Evolutionary conservation across 73 alveolate species (phyloP).

Genomic region (Paramecium biaurelia): DNA sequence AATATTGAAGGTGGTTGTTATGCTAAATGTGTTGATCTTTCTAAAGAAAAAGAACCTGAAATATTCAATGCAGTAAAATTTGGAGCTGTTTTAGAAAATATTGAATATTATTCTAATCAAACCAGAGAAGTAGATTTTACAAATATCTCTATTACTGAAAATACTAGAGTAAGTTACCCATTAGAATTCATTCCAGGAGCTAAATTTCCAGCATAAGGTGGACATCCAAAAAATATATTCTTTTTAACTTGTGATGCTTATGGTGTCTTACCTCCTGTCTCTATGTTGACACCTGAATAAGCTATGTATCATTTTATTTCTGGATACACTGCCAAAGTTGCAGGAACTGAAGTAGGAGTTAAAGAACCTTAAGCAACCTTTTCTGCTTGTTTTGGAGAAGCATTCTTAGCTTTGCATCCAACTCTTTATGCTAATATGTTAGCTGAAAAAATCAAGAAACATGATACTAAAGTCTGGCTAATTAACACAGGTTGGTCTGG

Average conservation of each 20-base stretch:
- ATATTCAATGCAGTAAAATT: constrained; percentile 86
- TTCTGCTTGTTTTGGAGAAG: constrained; percentile 99
- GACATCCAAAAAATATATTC: constrained; percentile 95
- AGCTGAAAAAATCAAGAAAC: constrained; percentile 84
- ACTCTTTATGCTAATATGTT: constrained; percentile 92
- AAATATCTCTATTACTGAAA: constrained; percentile 81
- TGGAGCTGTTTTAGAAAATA: constrained; percentile 87
- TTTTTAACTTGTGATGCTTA: constrained; percentile 96
- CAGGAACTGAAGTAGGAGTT: constrained; percentile 96
- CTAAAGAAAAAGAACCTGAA: constrained; percentile 93
- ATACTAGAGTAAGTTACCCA: constrained; percentile 89
- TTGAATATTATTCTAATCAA: constrained; percentile 60
- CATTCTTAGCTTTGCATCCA: constrained; percentile 96
- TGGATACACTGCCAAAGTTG: constrained; percentile 97
- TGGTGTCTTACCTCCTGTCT: constrained; percentile 97
- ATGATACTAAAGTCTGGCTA: constrained; percentile 88
- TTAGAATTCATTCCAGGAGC: constrained; percentile 92
- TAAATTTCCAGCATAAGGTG: constrained; percentile 90
- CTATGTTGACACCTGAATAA: constrained; percentile 88
- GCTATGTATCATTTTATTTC: constrained; percentile 95
- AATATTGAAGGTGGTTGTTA: constrained; percentile 98
- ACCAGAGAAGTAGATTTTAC: constrained; percentile 82
- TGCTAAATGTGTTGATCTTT: constrained; percentile 84
- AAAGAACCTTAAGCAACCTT: constrained; percentile 93
- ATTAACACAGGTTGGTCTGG: constrained; percentile 98